Base-by-base conservation (phyloP, 2,329 filamentous ascomycete genomes). In the Penicillium digitatum region DNA sequence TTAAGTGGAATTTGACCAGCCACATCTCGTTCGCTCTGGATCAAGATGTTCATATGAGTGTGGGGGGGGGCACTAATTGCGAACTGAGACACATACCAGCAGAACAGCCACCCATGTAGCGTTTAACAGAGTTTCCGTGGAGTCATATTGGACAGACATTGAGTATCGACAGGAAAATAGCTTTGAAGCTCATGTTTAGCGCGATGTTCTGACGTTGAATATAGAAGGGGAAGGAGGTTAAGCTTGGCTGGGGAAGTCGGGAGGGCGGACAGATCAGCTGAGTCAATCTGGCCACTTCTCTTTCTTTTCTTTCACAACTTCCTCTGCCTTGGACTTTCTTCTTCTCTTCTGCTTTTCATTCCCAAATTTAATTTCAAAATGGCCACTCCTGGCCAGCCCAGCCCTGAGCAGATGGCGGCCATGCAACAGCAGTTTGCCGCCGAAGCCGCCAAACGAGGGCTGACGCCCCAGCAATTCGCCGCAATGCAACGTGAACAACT, bases 391-490 rank as follows among this genome's bases (percentile, higher is more conserved):
- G 69, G 71, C 51, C 90, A 50, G 37, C 48, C 90, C 32, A 85
- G 87, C 20, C 91, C 88, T 46, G 88, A 96, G 76, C 91, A 96
- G 78, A 89, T 96, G 61, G 83, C 84, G 54, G 81, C 82, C 53
- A 94, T 96, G 81, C 89, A 95, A 73, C 84, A 86, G 65, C 88
- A 94, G 74, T 78, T 96, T 42, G 87, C 87, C 46, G 82, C 84
- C 48, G 92, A 96, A 74, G 93, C 93, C 46, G 81, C 88, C 68
- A 91, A 88, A 76, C 84, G 87, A 60, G 92, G 92, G 71, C 86
- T 97, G 82, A 85, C 87, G 7, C 87, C 94, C 0, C 90, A 87
- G 42, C 81, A 96, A 74, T 96, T 95, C 71, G 83, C 95, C 67
- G 85, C 87, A 75, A 73, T 77, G 65, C 76, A 79, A 63, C 72